Evolutionary conservation across 1,139 yeast genomes (phyloP).

Genomic region (Kodamaea derodonti): DNA sequence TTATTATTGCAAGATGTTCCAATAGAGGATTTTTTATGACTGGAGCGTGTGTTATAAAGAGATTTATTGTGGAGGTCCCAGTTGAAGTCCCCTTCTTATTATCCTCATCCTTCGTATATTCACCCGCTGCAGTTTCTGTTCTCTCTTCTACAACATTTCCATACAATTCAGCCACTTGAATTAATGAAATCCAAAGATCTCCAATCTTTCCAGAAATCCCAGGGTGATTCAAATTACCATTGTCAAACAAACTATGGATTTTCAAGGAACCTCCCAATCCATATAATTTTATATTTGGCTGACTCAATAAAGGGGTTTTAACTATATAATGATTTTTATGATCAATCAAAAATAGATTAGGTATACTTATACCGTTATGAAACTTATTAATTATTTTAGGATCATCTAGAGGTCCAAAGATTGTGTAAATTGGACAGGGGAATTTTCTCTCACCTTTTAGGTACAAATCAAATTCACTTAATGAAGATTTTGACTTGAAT

Average conservation of each 20-base stretch:
- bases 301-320: slow-evolving; percentile 33
- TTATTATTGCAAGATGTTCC: slow-evolving; percentile 62
- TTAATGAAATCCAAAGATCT: slow-evolving; percentile 68
- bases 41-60: slow-evolving; percentile 67
- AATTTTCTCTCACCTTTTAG: slow-evolving; percentile 44
- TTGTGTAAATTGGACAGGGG: slow-evolving; percentile 68
- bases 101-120: too few relatives aligned
- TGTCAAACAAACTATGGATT: slow-evolving; percentile 65
- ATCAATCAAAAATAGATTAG: slow-evolving; percentile 60
- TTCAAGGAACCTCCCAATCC: slow-evolving; percentile 75
- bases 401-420: slow-evolving; percentile 76
- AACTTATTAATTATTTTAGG: slow-evolving; percentile 61
- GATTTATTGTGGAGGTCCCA: slow-evolving; percentile 43
- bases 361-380: slow-evolving; percentile 50
- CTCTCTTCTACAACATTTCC: slow-evolving; percentile 11
- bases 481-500: slow-evolving; percentile 27
- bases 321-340: slow-evolving; percentile 47
- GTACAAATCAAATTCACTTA: slow-evolving; percentile 55
- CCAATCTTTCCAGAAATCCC: slow-evolving; percentile 58
- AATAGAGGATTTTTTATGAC: slow-evolving; percentile 61
- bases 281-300: slow-evolving; percentile 48
- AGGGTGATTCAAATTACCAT: slow-evolving; percentile 40
- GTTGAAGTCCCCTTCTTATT: too few relatives aligned
- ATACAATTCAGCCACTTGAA: slow-evolving; percentile 62
- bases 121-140: neutral